Evolutionary conservation across 495 filamentous ascomycete genomes (phyloP), one percentile per base, ranked within the genome.

Genomic region (Penicillium crystallinum): DNA sequence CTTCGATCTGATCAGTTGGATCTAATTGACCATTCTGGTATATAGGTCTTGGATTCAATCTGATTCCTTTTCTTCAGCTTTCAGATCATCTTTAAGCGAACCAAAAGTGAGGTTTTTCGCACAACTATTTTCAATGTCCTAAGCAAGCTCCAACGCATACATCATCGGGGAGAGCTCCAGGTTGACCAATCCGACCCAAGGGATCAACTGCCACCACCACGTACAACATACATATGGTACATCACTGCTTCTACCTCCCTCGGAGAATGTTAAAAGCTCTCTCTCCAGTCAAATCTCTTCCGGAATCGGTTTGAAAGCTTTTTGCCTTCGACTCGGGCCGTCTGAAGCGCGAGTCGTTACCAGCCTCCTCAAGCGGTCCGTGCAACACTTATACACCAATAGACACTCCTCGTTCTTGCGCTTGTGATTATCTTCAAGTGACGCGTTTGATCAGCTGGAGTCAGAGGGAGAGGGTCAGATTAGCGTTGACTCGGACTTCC

Each of bases 361-460:
- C 34, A 30, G 33, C 31, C 41, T 45, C 33, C 31, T 19, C 5
- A 5, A 3, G 38, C 22, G 58, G 58, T 58, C 58, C 54, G 58
- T 61, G 58, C 57, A 53, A 40, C 15, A 34, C 41, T 27, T 46
- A 18, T 22, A 43, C 44, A 29, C 58, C 58, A 58, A 61, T 61
- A 53, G 49, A 35, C 31, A 15, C 17, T 25, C 6, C 36, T 7
- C 37, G 34, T 34, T 14, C 7, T 43, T 39, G 53, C 31, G 41
- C 60, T 53, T 57, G 54, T 63, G 57, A 61, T 63, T 39, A 18
- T 19, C 27, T 36, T 36, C 14, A 29, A 44, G 49, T 53, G 52
- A 53, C 45, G 59, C 56, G 56, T 25, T 43, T 54, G 59, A 60
- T 60, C 60, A 63, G 47, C 60, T 35, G 51, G 45, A 39, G 42